Evolutionary conservation across 768 basidiomycete genomes (phyloP).

Genomic region (Lentinula sp.): DNA sequence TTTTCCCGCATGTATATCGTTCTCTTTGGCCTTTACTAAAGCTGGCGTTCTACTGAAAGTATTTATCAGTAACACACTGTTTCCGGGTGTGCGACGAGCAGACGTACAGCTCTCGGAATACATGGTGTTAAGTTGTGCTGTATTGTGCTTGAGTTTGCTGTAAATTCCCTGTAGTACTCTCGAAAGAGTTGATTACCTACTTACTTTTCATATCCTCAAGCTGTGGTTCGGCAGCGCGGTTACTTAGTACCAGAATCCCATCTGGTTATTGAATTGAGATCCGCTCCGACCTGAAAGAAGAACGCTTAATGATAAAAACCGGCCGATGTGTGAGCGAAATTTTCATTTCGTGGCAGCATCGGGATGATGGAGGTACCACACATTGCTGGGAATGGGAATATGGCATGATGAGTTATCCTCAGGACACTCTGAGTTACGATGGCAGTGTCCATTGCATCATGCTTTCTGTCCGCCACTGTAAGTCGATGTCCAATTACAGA

Average conservation of each 20-base stretch:
- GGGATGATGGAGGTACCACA: not conserved
- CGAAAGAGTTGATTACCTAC: no score
- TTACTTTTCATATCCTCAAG: not conserved
- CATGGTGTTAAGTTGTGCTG: not conserved
- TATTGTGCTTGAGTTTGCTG: not conserved
- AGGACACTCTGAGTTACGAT: not conserved
- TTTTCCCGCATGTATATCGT: conserved; percentile 2
- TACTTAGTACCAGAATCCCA: not conserved
- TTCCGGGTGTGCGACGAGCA: not conserved
- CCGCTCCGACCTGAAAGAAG: not conserved
- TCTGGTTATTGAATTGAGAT: conserved; percentile 1
- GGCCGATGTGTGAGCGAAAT: not conserved
- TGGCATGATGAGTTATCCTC: not conserved
- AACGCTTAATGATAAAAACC: not conserved
- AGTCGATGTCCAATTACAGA: not conserved
- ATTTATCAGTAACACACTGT: not conserved
- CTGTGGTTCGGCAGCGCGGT: not conserved
- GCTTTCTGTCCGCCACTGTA: not conserved
- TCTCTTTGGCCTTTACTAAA: not conserved
- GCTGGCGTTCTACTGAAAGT: not conserved
- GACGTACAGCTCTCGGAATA: not conserved
- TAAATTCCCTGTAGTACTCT: not conserved
- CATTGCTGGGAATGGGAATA: not conserved
- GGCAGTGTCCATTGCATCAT: not conserved
- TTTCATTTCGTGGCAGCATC: not conserved